Conservation (phyloP, 2,329 filamentous ascomycete genomes). For the Cercospora berteroae region DNA sequence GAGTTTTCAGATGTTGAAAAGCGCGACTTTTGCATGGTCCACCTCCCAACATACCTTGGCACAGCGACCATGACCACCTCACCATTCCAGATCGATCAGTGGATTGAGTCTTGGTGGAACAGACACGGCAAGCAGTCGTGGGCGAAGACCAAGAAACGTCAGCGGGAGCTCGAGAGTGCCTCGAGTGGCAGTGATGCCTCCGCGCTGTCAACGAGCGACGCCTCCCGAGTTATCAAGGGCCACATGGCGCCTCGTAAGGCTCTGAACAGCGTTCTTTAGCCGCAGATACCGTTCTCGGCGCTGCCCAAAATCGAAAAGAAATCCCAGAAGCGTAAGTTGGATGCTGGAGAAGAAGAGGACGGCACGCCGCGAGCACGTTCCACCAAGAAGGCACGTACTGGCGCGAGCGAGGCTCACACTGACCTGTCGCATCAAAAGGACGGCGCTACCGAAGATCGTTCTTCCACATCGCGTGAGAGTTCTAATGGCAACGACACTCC, state of each 20-base stretch:
- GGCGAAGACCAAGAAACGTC: background rate
- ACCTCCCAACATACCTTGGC: background rate
- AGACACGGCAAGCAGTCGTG: background rate
- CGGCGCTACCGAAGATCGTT: background rate
- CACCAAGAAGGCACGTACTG: background rate
- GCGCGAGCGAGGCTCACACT: background rate
- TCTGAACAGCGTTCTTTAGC: background rate
- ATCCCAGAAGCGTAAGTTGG: background rate
- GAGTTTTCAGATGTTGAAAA: background rate
- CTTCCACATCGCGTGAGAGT: background rate
- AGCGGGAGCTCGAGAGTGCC: background rate
- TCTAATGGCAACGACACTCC: background rate
- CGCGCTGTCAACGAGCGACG: background rate
- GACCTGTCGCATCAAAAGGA: background rate
- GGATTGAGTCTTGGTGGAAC: conserved; percentile 2
- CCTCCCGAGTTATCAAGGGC: background rate
- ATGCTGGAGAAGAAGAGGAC: background rate
- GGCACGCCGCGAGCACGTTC: background rate
- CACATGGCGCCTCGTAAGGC: background rate
- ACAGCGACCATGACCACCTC: background rate
- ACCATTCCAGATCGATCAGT: background rate
- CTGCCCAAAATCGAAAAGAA: background rate
- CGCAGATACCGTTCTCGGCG: background rate
- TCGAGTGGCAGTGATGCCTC: background rate
- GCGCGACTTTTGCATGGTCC: background rate